Evolutionary conservation across 2,329 filamentous ascomycete species (phyloP), one percentile per base, ranked within the genome.

Genomic region (Cytospora piceae): DNA sequence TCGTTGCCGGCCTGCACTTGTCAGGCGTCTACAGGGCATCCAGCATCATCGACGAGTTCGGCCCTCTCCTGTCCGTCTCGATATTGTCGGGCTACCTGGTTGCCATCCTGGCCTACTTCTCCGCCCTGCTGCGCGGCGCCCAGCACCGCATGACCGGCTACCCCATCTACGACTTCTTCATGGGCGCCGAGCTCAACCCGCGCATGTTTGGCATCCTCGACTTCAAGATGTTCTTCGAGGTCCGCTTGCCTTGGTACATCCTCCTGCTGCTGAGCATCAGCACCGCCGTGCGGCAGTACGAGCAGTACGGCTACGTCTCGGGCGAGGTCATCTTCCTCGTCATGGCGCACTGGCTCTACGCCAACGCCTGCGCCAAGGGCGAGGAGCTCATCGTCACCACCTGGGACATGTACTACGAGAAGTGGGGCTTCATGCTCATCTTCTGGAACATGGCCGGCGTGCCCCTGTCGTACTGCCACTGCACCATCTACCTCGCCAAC

Each of bases 221-320:
- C 78, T 92, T 95, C 81, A 96, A 96, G 81, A 95, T 96, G 92
- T 94, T 95, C 80, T 92, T 92, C 73, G 91, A 94, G 77, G 91
- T 95, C 69, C 88, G 91, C 69, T 82, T 95, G 62, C 91, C 91
- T n/a, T 95, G 91, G 91, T 94, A 87, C 79, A 93, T 93, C 67
- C 83, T 94, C 57, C 87, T 93, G 73, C 82, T 92, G 69, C 81
- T 91, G 54, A 87, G 88, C 32, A 82, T 88, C 70, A 90, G 85
- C 58, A 85, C 90, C 5, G 90, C 89, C 22, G 85, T 90, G 34
- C 85, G 89, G 69, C 92, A 95, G 77, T 91, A 88, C 71, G 91
- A 94, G 74, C 76, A 80, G n/a, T 90, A 92, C 72, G 91, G 91
- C 64, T 93, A 91, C 74, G 87, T 94, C 14, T 90, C 88, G 55